Evolutionary conservation across 176 grass and related monocot species (phyloP).

Genomic region (Carex pumila): DNA sequence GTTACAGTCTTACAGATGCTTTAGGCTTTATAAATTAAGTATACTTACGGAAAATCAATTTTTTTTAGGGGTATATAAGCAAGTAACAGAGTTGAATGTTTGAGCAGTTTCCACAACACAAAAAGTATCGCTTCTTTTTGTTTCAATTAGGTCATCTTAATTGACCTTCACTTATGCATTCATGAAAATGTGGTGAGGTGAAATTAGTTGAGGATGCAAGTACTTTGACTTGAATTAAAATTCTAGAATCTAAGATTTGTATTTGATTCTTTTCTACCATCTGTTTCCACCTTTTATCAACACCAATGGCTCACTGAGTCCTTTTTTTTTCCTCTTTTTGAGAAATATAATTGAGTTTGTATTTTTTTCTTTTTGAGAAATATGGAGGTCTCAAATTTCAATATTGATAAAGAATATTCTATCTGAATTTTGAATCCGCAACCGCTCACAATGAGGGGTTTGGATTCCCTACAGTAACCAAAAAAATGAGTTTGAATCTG

Average conservation of each 20-base stretch:
- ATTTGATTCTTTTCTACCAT: background rate
- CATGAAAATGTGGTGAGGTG: background rate
- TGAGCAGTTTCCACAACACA: background rate
- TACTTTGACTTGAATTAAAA: constrained; percentile 9
- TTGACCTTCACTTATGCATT: constrained; percentile 17
- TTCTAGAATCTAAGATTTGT: background rate
- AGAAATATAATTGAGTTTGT: too few species aligned
- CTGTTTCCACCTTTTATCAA: background rate
- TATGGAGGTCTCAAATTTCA: too few species aligned
- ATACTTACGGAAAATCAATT: background rate
- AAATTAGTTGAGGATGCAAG: constrained; percentile 11
- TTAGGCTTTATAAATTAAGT: background rate
- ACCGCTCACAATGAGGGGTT: too few species aligned
- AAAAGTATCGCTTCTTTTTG: background rate
- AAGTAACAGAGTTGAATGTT: background rate
- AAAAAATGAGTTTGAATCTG: too few species aligned
- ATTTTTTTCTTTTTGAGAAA: too few species aligned
- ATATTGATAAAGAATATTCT: too few species aligned
- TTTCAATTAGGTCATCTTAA: constrained; percentile 20
- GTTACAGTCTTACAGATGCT: background rate
- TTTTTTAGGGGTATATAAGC: background rate
- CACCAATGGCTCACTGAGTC: background rate
- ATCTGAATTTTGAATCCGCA: too few species aligned
- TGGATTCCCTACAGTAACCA: too few species aligned
- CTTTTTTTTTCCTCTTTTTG: background rate